Evolutionary conservation across 139 green algal species (phyloP), one percentile per base, ranked within the genome.

Genomic region (Gonium pectorale): DNA sequence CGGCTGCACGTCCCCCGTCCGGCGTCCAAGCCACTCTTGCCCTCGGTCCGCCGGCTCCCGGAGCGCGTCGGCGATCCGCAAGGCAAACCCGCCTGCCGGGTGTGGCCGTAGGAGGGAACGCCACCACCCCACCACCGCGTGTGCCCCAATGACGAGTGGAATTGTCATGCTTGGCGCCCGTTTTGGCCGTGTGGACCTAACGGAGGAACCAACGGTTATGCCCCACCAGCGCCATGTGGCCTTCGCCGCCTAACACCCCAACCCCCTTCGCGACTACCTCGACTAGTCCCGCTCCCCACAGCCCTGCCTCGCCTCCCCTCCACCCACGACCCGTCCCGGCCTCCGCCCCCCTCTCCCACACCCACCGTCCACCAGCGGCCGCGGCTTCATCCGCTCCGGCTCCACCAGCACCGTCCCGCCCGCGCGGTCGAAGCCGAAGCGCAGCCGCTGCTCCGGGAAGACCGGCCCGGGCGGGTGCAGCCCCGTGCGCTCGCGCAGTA

Each of bases 371-470:
- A 2, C 29, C 15, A 35, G 8, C 19, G 37, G 37, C 35, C n/a
- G 13, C 29, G 73, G 73, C 54, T 51, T 33, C 38, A 56, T 33
- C 29, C 54, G 46, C 59, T 49, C 62, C 59, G 75, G 75, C 40
- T 83, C 60, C 60, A 83, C 60, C n/a, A 71, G 60, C 60, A 83
- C 1, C 40, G 72, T 29, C 21, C n/a, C 59, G 2, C 59, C 52
- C 13, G 37, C 59, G 35, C 75, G 75, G 41, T 83, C 59, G 3
- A 72, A 72, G 21, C 59, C 75, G n/a, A 60, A 83, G 13, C 75
- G 75, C 75, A 83, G 75, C n/a, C 59, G 60, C 52, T 83, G 75
- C 56, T 83, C 75, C 9, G 75, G 75, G 62, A 73, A 83, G n/a
- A 83, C 33, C n/a, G 60, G 19, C 41, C 17, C 11, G 7, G 37